These are phyloP conservation scores for Passalora sequoiae DNA, from an alignment of 2,329 filamentous ascomycete genomes.

Conservation along the genomic window DNA sequence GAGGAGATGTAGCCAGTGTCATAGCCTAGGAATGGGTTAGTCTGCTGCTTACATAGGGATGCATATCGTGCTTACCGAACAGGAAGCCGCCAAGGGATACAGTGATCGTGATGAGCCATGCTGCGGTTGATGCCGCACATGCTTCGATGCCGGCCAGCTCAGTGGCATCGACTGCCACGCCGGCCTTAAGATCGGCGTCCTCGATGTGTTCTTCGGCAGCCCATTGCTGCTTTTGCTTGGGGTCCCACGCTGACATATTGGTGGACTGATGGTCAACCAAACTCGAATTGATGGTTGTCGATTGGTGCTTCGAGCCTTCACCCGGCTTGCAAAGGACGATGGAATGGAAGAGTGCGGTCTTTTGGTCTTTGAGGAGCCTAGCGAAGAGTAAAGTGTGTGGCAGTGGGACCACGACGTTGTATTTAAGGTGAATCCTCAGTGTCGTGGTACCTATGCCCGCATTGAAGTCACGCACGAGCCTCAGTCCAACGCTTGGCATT, in stretches of 20 bases:
- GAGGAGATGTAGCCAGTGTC: constrained; percentile 46
- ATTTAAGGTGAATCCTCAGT: constrained; percentile 14
- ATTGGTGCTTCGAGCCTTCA: constrained; percentile 7
- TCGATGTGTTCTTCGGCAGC: constrained; percentile 18
- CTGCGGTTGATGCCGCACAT: constrained; percentile 36
- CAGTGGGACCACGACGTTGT: constrained; percentile 1
- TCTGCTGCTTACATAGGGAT: no score
- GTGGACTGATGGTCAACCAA: not conserved
- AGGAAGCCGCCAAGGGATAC: constrained; percentile 35
- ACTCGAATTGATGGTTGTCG: not conserved
- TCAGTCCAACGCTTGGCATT: not conserved
- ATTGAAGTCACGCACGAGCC: not conserved
- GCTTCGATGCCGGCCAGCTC: constrained; percentile 36
- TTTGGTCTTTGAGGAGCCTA: no score
- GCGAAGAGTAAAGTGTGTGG: no score
- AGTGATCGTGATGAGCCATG: constrained; percentile 38
- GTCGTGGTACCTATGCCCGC: not conserved
- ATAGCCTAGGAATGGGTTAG: constrained; percentile 40
- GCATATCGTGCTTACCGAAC: constrained; percentile 22
- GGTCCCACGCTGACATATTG: constrained; percentile 13
- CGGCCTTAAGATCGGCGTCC: constrained; percentile 12
- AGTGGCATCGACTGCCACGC: constrained; percentile 15
- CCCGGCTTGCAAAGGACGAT: not conserved
- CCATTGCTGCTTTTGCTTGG: constrained; percentile 16
- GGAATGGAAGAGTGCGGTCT: constrained; percentile 2